phyloP scores from a whole-genome alignment of 805 yeast genomes.

The Lipomyces spencermartinsiae region DNA sequence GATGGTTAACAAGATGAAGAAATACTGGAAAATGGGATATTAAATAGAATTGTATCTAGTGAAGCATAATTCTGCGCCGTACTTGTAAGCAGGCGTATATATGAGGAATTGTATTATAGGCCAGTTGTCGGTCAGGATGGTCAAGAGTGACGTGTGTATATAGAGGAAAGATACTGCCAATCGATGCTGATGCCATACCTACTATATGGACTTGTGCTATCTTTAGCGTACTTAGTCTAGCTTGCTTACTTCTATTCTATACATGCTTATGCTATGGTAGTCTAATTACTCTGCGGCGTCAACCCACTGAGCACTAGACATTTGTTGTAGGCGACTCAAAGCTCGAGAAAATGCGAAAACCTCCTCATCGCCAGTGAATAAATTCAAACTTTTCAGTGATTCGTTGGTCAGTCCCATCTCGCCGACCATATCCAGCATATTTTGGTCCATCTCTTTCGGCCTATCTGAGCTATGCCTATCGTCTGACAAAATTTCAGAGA shows the following conservation, averaged over 20 bases:
- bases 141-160: background rate
- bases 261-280: background rate
- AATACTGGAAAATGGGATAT: constrained; percentile 31
- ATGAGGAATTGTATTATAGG: background rate
- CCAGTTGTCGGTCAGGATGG: background rate
- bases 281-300: constrained; percentile 46
- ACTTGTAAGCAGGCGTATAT: background rate
- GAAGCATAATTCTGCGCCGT: background rate
- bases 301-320: constrained; percentile 94
- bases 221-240: background rate
- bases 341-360: constrained; percentile 97
- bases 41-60: background rate
- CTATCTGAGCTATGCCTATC: constrained; percentile 23
- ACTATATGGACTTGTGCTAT: background rate
- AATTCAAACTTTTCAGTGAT: constrained; percentile 45
- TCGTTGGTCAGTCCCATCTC: constrained; percentile 78
- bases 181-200: background rate
- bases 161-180: background rate
- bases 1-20: constrained; percentile 13
- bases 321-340: constrained; percentile 84
- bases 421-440: constrained; percentile 54
- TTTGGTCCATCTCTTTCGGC: constrained; percentile 62
- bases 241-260: background rate
- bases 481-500: constrained; percentile 83
- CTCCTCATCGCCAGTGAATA: constrained; percentile 90